Evolutionary conservation across 805 yeast species (phyloP).

Genomic region (Torulaspora indica): DNA sequence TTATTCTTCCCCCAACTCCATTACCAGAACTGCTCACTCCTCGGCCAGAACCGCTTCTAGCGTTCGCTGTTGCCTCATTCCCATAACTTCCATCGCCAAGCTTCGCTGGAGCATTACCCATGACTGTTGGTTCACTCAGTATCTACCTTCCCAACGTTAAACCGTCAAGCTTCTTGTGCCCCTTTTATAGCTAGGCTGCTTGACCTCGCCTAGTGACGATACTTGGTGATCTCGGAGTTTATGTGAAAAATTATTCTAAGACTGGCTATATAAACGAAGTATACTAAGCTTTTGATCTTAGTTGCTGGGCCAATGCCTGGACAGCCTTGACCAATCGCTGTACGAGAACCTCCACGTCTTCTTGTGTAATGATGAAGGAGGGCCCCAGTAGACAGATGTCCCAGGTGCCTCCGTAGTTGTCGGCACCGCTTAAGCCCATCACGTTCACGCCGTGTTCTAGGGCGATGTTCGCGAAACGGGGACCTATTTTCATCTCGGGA

Average conservation of each 20-base stretch:
- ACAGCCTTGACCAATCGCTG: slow-evolving; percentile 41
- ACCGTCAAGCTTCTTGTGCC: background rate
- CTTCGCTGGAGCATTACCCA: slow-evolving; percentile 49
- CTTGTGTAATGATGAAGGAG: slow-evolving; percentile 41
- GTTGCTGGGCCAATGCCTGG: slow-evolving; percentile 28
- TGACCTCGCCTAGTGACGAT: background rate
- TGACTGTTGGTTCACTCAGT: slow-evolving; percentile 10
- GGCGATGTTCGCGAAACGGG: slow-evolving; percentile 34
- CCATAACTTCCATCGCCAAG: slow-evolving; percentile 34
- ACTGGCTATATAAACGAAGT: background rate
- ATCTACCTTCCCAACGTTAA: background rate
- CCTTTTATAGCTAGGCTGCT: background rate
- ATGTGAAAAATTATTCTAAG: background rate
- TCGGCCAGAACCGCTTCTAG: slow-evolving; percentile 6
- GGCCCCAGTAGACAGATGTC: slow-evolving; percentile 50
- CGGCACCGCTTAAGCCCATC: slow-evolving; percentile 46
- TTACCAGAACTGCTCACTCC: slow-evolving; percentile 6
- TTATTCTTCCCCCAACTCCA: slow-evolving; percentile 9
- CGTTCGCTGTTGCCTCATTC: slow-evolving; percentile 10
- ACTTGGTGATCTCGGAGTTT: background rate
- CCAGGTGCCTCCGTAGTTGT: slow-evolving; percentile 38
- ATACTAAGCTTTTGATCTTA: slow-evolving; percentile 17
- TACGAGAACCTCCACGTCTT: slow-evolving; percentile 41
- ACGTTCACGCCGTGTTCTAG: slow-evolving; percentile 45
- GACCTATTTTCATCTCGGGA: slow-evolving; percentile 37